Percentiles rank a stretch among this genome's conserved stretches.
phyloP scores from a whole-genome alignment of 1,284 basidiomycete species.

The Wallemia ichthyophaga region DNA sequence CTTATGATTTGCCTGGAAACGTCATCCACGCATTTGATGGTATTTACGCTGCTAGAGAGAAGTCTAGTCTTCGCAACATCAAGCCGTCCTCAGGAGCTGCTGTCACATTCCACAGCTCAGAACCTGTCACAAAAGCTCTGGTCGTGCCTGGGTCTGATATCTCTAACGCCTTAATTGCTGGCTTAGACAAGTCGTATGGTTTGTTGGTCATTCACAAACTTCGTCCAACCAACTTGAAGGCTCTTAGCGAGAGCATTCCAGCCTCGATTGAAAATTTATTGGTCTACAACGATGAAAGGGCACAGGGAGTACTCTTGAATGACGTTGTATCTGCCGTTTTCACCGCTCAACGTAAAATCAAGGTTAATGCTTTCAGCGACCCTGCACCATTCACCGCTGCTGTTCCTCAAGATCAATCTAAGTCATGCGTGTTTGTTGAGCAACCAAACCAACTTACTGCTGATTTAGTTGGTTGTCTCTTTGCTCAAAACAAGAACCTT shows the following conservation, averaged over 20 bases:
- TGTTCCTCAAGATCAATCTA: slow-evolving; percentile 14
- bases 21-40: slow-evolving; percentile 53
- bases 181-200: slow-evolving; percentile 7
- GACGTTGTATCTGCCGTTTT: slow-evolving; percentile 12
- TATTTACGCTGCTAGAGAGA: slow-evolving; percentile 33
- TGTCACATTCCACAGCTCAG: slow-evolving; percentile 9
- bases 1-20: slow-evolving; percentile 31
- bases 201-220: background rate
- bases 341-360: slow-evolving; percentile 14
- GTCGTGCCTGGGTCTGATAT: slow-evolving; percentile 12
- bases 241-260: background rate
- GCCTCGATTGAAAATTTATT: background rate
- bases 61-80: slow-evolving; percentile 11
- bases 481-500: slow-evolving; percentile 3
- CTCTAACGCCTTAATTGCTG: slow-evolving; percentile 8
- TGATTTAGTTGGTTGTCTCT: slow-evolving; percentile 10
- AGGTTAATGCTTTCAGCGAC: slow-evolving; percentile 35
- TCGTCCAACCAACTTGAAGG: background rate
- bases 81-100: slow-evolving; percentile 15
- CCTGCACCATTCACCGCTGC: slow-evolving; percentile 27
- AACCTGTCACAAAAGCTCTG: slow-evolving; percentile 8
- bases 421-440: slow-evolving; percentile 2
- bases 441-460: slow-evolving; percentile 6
- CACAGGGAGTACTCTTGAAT: slow-evolving; percentile 10
- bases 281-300: background rate